Base-by-base conservation (phyloP, 768 basidiomycete species). In the Lentinula sp. region DNA sequence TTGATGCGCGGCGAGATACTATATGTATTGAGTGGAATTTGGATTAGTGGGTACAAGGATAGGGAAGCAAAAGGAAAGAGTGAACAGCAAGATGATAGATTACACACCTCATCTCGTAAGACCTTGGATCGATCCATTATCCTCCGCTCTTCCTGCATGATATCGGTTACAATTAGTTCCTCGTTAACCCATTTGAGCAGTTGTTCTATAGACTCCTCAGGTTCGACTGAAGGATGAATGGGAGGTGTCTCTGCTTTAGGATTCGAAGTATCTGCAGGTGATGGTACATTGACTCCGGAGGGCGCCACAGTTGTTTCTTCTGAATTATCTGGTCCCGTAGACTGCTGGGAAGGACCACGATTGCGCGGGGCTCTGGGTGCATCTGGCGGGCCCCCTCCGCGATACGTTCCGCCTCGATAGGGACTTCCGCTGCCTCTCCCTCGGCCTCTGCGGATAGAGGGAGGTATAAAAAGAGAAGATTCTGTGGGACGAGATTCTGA, bases 11-110 rank as follows among this genome's bases (percentile, higher is more conserved):
- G 15, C 45, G 28, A 39, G 23, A 15, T 43, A 43, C 59, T 76
- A 75, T 5, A 63, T 51, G 23, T 66, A 65, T 8, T 66, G 64
- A 33, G 70, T 66, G 0, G 65, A 58, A 1, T 28, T 72, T 72
- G 43, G 68, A 68, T 0, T 62, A 45, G 28, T 28, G 37, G 37
- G 33, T 7, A 43, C 2, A 35, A 18, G 4, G 15, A 33, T 6
- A 16, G 62, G 55, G 72, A 68, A 20, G 74, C 32, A 7, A n/a
- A 7, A 6, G 43, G 18, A 45, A 5, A 45, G n/a, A n/a, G 15
- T 3, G 45, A 32, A 16, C 9, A 28, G 46, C 23, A 46, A 49
- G 3, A 43, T 5, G 8, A 23, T n/a, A 45, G 15, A 18, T 6
- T 7, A 46, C 46, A 23, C 16, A 54, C 53, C 16, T 54, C 53